Percentiles rank a stretch among this genome's conserved stretches.
Conservation (phyloP, 139 green algal species). For the Pleodorina starrii region DNA sequence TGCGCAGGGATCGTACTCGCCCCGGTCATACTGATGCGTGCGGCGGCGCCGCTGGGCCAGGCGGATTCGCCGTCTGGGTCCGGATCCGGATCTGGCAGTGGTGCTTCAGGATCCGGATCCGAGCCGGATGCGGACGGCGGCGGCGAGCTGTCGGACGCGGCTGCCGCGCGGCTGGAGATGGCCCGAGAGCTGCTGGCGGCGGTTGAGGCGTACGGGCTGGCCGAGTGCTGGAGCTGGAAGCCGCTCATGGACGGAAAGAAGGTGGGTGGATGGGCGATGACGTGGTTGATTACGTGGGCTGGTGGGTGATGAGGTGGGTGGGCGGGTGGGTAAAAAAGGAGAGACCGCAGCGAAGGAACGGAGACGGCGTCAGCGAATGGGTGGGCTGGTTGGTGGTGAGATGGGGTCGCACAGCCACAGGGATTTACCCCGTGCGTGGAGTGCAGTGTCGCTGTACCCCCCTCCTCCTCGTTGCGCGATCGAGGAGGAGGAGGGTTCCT, state of each 20-base stretch:
- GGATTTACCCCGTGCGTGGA: too few relatives aligned
- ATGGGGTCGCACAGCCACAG: too few relatives aligned
- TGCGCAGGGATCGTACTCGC: slow-evolving; percentile 61
- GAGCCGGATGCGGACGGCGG: not conserved
- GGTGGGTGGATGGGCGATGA: too few relatives aligned
- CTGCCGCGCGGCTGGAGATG: slow-evolving; percentile 50
- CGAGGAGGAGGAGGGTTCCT: too few relatives aligned
- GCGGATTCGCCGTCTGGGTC: not conserved
- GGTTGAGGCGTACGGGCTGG: slow-evolving; percentile 67
- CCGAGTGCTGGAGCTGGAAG: slow-evolving; percentile 79
- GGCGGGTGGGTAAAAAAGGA: too few relatives aligned
- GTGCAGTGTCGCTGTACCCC: too few relatives aligned
- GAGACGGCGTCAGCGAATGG: too few relatives aligned
- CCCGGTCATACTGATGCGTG: slow-evolving; percentile 55
- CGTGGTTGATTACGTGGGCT: too few relatives aligned
- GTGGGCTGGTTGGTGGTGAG: too few relatives aligned
- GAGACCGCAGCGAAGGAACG: too few relatives aligned
- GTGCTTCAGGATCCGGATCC: not conserved
- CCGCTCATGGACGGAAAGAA: slow-evolving; percentile 81
- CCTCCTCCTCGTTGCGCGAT: too few relatives aligned
- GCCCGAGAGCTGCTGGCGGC: slow-evolving; percentile 58
- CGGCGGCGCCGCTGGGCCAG: slow-evolving; percentile 53
- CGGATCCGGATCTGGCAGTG: not conserved
- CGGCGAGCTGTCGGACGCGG: not conserved
- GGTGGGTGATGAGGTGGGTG: too few relatives aligned